Evolutionary conservation across 257 asterid species (phyloP).

Genomic region (Solanum gracilifrons): DNA sequence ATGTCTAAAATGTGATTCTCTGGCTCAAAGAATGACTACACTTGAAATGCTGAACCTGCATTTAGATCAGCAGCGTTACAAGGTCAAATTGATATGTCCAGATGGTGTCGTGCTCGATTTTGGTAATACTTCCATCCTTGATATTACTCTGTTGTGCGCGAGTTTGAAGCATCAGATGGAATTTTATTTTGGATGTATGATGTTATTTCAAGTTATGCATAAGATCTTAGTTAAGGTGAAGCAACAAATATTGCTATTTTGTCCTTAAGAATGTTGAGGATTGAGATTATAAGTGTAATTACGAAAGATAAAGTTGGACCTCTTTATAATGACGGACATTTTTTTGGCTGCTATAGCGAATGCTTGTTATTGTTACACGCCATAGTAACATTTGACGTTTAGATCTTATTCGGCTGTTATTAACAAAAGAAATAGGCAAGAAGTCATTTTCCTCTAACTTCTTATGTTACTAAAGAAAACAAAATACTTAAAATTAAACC

Average conservation of each 20-base stretch:
- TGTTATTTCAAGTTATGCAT: neutral
- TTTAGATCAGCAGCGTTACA: no score
- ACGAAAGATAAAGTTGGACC: neutral
- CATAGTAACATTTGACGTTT: no score
- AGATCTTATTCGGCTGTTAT: no score
- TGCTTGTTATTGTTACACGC: neutral
- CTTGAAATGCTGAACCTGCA: no score
- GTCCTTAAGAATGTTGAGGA: neutral
- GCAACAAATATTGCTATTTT: no score
- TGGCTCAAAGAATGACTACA: neutral
- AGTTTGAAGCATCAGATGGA: neutral
- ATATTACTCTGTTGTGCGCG: neutral
- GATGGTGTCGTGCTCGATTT: neutral
- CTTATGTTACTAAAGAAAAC: no score
- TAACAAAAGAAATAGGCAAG: no score
- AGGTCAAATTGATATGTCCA: no score
- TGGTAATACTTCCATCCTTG: neutral
- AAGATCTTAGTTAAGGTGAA: neutral
- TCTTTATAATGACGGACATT: neutral
- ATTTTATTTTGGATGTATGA: neutral
- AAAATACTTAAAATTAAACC: no score
- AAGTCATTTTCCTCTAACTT: neutral
- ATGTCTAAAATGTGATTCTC: neutral
- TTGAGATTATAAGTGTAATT: neutral
- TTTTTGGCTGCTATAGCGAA: neutral